Percentiles rank a stretch among this genome's conserved stretches.
Evolutionary conservation across 768 basidiomycete species (phyloP).

Genomic region (Agrocybe praecox): DNA sequence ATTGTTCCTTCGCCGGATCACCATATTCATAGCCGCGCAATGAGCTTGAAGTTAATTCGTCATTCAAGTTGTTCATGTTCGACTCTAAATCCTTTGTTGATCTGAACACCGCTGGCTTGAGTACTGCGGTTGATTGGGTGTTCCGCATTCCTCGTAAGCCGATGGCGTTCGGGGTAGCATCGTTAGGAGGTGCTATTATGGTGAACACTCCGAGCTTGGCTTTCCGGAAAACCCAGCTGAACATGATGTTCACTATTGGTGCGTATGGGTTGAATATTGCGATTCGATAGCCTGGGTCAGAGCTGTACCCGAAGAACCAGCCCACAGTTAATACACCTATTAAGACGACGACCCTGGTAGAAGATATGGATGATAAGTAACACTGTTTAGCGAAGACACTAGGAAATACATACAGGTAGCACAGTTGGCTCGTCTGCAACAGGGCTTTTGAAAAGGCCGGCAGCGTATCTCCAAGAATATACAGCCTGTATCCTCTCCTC

Average conservation of each 20-base stretch:
- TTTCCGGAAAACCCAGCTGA: constrained; percentile 8
- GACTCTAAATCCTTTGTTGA: no score
- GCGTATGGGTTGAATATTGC: constrained; percentile 4
- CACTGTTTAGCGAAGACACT: neutral
- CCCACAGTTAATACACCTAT: neutral
- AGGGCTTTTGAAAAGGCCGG: constrained; percentile 5
- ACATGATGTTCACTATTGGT: constrained; percentile 4
- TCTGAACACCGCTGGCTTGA: no score
- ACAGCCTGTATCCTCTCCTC: neutral
- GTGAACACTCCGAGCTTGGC: neutral
- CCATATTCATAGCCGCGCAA: no score
- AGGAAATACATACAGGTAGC: constrained; percentile 2
- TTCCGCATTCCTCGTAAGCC: no score
- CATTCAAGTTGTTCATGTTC: no score
- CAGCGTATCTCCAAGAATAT: constrained; percentile 3
- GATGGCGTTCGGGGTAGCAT: neutral
- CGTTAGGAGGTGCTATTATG: neutral
- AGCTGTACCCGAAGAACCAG: neutral
- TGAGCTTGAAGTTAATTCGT: no score
- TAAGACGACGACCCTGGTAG: neutral
- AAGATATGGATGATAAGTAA: no score
- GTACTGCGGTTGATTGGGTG: no score
- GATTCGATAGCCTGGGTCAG: constrained; percentile 2
- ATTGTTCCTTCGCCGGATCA: no score
- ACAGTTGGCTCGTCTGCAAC: constrained; percentile 7